Conservation (phyloP, 352 stramenopile species). For the Phytophthora colocasiae region DNA sequence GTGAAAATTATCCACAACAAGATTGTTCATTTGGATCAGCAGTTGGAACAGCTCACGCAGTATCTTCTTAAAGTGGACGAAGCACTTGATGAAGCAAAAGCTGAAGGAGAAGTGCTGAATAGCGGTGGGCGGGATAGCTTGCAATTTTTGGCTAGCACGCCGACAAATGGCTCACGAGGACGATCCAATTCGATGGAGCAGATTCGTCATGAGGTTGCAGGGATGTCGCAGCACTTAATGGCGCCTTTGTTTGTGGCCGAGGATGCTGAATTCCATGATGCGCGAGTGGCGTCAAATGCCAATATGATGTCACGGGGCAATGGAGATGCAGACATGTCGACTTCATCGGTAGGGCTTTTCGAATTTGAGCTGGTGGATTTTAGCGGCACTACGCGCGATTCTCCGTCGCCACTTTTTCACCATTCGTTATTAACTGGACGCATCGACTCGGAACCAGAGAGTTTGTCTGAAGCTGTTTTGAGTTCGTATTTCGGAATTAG, state of each 20-base stretch:
- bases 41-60: constrained; percentile 68
- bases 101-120: constrained; percentile 57
- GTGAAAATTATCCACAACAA: constrained; percentile 87
- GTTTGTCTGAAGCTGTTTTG: constrained; percentile 57
- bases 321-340: constrained; percentile 63
- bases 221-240: constrained; percentile 83
- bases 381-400: constrained; percentile 68
- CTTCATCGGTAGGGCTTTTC: constrained; percentile 68
- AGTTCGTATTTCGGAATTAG: constrained; percentile 76
- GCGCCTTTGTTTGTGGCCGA: constrained; percentile 81
- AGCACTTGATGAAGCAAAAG: constrained; percentile 71
- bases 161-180: constrained; percentile 35
- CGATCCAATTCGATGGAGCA: constrained; percentile 56
- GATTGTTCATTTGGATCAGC: constrained; percentile 77
- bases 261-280: constrained; percentile 88
- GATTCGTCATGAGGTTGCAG: constrained; percentile 66
- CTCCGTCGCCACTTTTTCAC: constrained; percentile 71
- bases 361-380: constrained; percentile 89
- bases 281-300: constrained; percentile 50
- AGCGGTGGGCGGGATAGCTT: constrained; percentile 63
- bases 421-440: constrained; percentile 79
- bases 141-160: constrained; percentile 51
- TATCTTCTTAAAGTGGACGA: constrained; percentile 80
- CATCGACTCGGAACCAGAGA: constrained; percentile 81
- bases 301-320: constrained; percentile 26